Conservation (phyloP, 108 stramenopile species). For the Skeletonema menzelii region DNA sequence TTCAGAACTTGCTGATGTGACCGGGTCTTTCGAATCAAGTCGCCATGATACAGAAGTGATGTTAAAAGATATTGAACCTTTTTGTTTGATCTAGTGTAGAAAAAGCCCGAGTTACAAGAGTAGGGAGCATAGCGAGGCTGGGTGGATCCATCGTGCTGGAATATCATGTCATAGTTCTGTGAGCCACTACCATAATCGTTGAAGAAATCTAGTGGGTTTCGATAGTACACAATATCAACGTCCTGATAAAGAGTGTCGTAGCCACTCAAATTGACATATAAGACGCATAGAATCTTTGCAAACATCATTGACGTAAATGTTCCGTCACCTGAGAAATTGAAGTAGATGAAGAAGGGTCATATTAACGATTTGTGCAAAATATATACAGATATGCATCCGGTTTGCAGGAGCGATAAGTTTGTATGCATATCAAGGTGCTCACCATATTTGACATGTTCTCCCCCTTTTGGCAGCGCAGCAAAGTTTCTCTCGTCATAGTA, state of each 20-base stretch:
- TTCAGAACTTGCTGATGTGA: slow-evolving; percentile 71
- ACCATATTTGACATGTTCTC: slow-evolving; percentile 50
- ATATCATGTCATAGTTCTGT: slow-evolving; percentile 56
- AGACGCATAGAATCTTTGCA: slow-evolving; percentile 58
- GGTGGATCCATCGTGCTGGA: slow-evolving; percentile 80
- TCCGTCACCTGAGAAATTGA: slow-evolving; percentile 29
- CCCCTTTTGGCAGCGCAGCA: slow-evolving; percentile 45
- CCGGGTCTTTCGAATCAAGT: slow-evolving; percentile 42
- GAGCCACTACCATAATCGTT: slow-evolving; percentile 5
- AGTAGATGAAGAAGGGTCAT: too few relatives aligned
- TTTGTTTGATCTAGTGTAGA: slow-evolving; percentile 59
- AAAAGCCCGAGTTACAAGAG: slow-evolving; percentile 68
- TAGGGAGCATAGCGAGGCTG: slow-evolving; percentile 58
- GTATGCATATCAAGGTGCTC: too few relatives aligned
- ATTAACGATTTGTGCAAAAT: too few relatives aligned
- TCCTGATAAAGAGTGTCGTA: slow-evolving; percentile 79
- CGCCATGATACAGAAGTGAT: slow-evolving; percentile 46
- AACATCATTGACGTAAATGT: slow-evolving; percentile 81
- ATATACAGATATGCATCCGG: too few relatives aligned
- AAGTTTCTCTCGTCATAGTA: slow-evolving; percentile 67
- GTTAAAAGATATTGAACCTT: slow-evolving; percentile 63
- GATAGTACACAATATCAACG: slow-evolving; percentile 64
- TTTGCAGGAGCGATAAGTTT: too few relatives aligned
- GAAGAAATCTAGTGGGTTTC: slow-evolving; percentile 53
- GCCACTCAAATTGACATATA: slow-evolving; percentile 49